Base-by-base conservation (phyloP, 2,329 filamentous ascomycete species). In the Lojkania enalia region DNA sequence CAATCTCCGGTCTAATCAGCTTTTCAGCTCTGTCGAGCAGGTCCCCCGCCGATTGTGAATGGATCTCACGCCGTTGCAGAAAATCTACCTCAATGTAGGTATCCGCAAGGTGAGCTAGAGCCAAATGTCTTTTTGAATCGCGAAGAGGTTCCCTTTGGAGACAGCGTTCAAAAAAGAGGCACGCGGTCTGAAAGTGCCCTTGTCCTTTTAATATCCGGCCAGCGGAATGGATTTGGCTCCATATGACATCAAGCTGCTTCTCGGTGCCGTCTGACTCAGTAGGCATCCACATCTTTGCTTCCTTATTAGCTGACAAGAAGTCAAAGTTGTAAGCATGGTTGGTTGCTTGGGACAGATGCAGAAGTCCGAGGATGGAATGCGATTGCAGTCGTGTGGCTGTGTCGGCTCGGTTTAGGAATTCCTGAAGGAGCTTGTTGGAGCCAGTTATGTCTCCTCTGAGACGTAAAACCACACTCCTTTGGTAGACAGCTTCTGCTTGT, bases 181-280 rank as follows among this genome's bases (percentile, higher is more conserved):
- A 19, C 33, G 35, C 42, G 15, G 16, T 20, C 18, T 44, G 12
- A 31, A 44, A 44, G 11, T 27, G 25, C 11, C 42, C 42, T 44
- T 39, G n/a, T 6, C 42, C 42, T 44, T 19, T 44, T 33, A 44
- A 39, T 39, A 44, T 44, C 25, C 25, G 5, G 33, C 42, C 25
- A 15, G n/a, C 25, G 20, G 11, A 44, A n/a, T 20, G 25, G 16
- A 44, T 25, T 37, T 44, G 25, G 23, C 30, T 23, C 16, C 25
- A 44, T 20, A 44, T 9, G 19, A 44, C 16, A 39, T 44, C 15
- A 13, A 38, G n/a, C 25, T 44, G 11, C 11, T 21, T 25, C 32
- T 44, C 27, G 20, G 5, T 20, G 25, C 21, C 35, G 4, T 37
- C 9, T 18, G 5, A 19, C 19, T 25, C 23, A 14, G 21, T 30